Evolutionary conservation across 306 rosid genomes (phyloP), one percentile per base, ranked within the genome.

Genomic region (Cicer pinnatifidum): DNA sequence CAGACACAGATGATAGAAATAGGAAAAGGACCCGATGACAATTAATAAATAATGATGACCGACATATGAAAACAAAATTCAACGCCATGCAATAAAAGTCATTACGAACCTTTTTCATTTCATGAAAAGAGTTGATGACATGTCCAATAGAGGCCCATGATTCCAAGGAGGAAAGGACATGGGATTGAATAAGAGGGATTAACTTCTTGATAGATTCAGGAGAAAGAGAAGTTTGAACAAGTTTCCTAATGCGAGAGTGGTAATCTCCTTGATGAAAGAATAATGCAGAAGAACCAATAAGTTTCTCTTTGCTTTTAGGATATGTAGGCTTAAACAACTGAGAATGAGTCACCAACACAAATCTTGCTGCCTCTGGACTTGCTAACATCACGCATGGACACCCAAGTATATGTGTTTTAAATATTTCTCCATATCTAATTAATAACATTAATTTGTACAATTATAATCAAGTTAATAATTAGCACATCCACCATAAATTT

Each of bases 261-360:
- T 91, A 91, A 8, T 82, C 63, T 47, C 97, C 98, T 81, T 91
- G 92, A 85, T 93, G 97, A 58, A 89, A 93, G 84, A 93, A 93
- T 53, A 93, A 83, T 73, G 98, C 98, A 7, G 88, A 81, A 74
- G 96, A 90, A n/a, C 98, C 98, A 60, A 93, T 91, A 23, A 93
- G 44, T 43, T 72, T 85, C 88, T 93, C 98, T 72, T 93, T 93
- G 84, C 97, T 88, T 69, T 88, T 93, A 2, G 98, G 97, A 84
- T 90, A 90, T 44, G 96, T 90, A 2, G 98, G 98, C 63, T 86
- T 89, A 84, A 93, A 93, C 67, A 90, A 75, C 51, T 90, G 87
- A 71, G 96, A 85, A 62, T 90, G 90, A 37, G 91, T 89, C 66
- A 86, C 93, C 76, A 93, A 39, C 84, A 93, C 97, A 75, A 90